Base-by-base conservation (phyloP, 768 basidiomycete species). In the Pluteus cervinus region DNA sequence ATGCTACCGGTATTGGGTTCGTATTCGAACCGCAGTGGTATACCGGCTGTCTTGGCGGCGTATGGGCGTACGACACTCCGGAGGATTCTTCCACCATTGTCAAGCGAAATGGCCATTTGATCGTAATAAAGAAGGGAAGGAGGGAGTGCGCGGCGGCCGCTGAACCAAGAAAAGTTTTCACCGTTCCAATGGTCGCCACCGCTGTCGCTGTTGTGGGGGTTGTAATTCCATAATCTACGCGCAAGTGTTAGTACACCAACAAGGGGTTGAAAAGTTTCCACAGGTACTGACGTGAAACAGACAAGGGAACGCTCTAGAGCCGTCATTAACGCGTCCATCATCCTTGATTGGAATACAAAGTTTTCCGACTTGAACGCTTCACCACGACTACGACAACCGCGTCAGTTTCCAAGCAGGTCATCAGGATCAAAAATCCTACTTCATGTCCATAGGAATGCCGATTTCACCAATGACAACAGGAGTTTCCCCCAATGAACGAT, bases 111-210 rank as follows among this genome's bases (percentile, higher is more conserved):
- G 2, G 79, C 70, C 14, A 63, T 63, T 56, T 86, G 86, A 7
- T 73, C 68, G 39, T 73, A 69, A 45, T 70, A 71, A 9, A 83
- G 65, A 26, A 78, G 52, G 0, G 71, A 71, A 0, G 69, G 52
- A 1, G 74, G 82, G 34, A 77, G 62, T 1, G 73, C 78, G 11
- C 81, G 76, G 24, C 56, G 60, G 29, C 65, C 62, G 50, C 79
- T 79, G 71, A 90, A 97, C 88, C 89, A 96, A 1, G 89, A 91
- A 55, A 99, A 97, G 62, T 93, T 96, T 60, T 99, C 93, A 37
- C 86, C 89, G 49, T 93, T 94, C 93, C 93, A 96, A 54, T 80
- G 61, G 54, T 97, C 93, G 11, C 94, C 94, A 17, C 58, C 49
- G 12, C 57, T 49, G 55, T 97, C 92, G 25, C 73, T 70, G 59